phyloP scores from a whole-genome alignment of 805 yeast species.

The Priceomyces carsonii region DNA sequence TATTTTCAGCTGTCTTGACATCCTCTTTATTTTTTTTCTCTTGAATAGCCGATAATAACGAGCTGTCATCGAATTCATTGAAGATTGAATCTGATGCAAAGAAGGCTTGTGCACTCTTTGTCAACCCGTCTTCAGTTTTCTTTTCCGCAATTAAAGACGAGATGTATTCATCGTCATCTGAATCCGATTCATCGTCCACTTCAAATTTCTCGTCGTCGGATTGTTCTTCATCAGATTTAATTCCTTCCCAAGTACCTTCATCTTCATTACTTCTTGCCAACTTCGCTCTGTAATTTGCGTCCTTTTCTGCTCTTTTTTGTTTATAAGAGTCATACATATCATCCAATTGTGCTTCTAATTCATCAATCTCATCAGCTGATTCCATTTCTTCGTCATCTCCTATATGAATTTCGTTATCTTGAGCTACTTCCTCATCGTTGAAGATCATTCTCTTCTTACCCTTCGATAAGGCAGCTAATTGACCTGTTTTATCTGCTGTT shows the following conservation, averaged over 20 bases:
- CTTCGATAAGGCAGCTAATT: conserved; percentile 65
- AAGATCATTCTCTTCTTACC: conserved; percentile 75
- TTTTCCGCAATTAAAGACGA: conserved; percentile 53
- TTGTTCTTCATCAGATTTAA: conserved; percentile 46
- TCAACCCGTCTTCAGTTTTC: conserved; percentile 33
- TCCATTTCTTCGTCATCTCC: conserved; percentile 43
- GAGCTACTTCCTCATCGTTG: conserved; percentile 51
- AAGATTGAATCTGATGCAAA: conserved; percentile 43
- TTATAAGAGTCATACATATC: conserved; percentile 77
- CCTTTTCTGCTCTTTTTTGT: conserved; percentile 63
- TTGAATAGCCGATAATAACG: conserved; percentile 45
- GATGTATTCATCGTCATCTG: conserved; percentile 75
- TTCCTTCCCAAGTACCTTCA: conserved; percentile 80
- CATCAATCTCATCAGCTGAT: conserved; percentile 56
- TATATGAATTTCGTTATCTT: conserved; percentile 58
- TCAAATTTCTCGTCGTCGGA: conserved; percentile 40
- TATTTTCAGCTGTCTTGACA: conserved; percentile 4
- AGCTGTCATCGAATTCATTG: conserved; percentile 46
- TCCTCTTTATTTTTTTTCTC: conserved; percentile 12
- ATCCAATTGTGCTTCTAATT: conserved; percentile 79
- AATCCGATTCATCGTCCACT: conserved; percentile 46
- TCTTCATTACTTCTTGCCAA: conserved; percentile 72
- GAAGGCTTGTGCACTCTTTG: conserved; percentile 37
- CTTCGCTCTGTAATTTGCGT: conserved; percentile 69
- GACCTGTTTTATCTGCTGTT: conserved; percentile 86